Percentiles rank a stretch among this genome's conserved stretches.
Conservation (phyloP, 106 monocot genomes). For the Dioscorea alata region DNA sequence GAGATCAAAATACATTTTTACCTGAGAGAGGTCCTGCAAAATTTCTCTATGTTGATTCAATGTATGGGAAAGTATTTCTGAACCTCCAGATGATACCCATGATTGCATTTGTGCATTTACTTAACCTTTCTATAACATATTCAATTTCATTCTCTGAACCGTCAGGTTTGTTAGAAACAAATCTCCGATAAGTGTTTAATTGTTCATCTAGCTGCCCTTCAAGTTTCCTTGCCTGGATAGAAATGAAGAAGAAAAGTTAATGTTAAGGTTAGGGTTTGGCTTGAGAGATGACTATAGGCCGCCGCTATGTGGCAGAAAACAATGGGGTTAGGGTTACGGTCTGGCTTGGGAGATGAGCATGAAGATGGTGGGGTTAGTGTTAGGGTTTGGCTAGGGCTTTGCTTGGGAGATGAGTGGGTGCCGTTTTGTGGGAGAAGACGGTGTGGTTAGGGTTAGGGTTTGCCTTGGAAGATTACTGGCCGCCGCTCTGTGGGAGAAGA, state of each 20-base stretch:
- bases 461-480: too few species aligned
- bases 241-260: background rate
- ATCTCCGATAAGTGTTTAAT: conserved; percentile 72
- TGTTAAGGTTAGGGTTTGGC: too few species aligned
- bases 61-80: conserved; percentile 89
- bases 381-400: too few species aligned
- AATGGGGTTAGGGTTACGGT: too few species aligned
- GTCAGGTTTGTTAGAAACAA: conserved; percentile 59
- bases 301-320: too few species aligned
- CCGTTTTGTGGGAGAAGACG: too few species aligned
- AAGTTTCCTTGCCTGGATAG: conserved; percentile 73
- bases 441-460: too few species aligned
- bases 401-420: too few species aligned
- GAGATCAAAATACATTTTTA: conserved; percentile 6
- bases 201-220: conserved; percentile 89
- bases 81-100: conserved; percentile 90
- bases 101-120: conserved; percentile 90
- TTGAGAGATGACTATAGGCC: too few species aligned
- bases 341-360: too few species aligned
- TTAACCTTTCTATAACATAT: conserved; percentile 71
- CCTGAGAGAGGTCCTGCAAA: conserved; percentile 89
- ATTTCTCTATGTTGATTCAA: conserved; percentile 89
- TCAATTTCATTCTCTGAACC: conserved; percentile 73
- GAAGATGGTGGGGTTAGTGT: too few species aligned
- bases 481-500: too few species aligned